phyloP scores from a whole-genome alignment of 768 basidiomycete species.

The Cubamyces lactineus region DNA sequence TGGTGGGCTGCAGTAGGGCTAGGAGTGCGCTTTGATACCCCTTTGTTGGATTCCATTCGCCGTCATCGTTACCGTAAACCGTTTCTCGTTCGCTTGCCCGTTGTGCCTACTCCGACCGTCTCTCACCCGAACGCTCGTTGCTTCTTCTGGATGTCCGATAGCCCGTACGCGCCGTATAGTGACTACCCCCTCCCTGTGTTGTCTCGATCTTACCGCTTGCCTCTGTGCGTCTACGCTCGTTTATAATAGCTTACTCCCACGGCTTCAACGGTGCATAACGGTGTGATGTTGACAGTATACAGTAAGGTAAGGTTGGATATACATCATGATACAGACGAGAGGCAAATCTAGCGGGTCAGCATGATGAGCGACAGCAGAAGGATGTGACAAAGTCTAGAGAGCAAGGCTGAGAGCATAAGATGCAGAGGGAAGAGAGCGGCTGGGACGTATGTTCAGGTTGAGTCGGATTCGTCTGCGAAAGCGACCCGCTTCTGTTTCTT shows the following conservation, averaged over 20 bases:
- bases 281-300: background rate
- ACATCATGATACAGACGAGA: background rate
- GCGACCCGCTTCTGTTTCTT: slow-evolving; percentile 26
- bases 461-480: slow-evolving; percentile 18
- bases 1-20: background rate
- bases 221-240: slow-evolving; percentile 30
- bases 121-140: slow-evolving; percentile 18
- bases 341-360: no score
- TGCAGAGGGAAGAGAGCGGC: background rate
- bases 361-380: background rate
- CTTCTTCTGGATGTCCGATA: slow-evolving; percentile 18
- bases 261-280: background rate
- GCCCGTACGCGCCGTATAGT: slow-evolving; percentile 17
- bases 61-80: slow-evolving; percentile 10
- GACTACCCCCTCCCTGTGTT: slow-evolving; percentile 10
- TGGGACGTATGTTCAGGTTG: background rate
- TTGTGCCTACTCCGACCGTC: background rate
- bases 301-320: background rate
- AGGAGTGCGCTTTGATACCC: slow-evolving; percentile 26
- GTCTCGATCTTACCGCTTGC: slow-evolving; percentile 23
- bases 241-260: slow-evolving; percentile 25
- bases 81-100: slow-evolving; percentile 2
- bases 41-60: slow-evolving; percentile 18
- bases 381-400: background rate
- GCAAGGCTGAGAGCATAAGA: background rate